phyloP scores from a whole-genome alignment of 805 yeast genomes.

The Candida yuanshanica region DNA sequence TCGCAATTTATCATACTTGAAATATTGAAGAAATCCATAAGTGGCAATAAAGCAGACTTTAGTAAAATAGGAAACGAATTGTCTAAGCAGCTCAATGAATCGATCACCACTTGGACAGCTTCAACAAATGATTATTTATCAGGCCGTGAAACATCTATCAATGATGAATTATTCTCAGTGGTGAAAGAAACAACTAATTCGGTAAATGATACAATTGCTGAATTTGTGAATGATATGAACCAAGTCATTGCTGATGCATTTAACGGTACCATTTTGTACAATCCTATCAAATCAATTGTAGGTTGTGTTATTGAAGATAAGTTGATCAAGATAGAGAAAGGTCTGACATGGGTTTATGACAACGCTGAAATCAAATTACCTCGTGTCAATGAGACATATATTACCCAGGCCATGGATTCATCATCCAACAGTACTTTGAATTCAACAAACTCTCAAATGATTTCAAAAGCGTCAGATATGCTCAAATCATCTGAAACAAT shows the following conservation, averaged over 20 bases:
- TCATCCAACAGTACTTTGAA: slow-evolving; percentile 3
- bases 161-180: slow-evolving; percentile 63
- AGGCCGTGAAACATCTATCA: slow-evolving; percentile 45
- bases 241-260: slow-evolving; percentile 53
- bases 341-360: slow-evolving; percentile 72
- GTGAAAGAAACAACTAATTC: slow-evolving; percentile 49
- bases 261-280: slow-evolving; percentile 59
- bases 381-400: slow-evolving; percentile 31
- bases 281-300: slow-evolving; percentile 60
- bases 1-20: slow-evolving; percentile 48
- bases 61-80: slow-evolving; percentile 6
- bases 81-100: slow-evolving; percentile 23
- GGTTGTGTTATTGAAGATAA: slow-evolving; percentile 79
- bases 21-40: slow-evolving; percentile 18
- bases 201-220: slow-evolving; percentile 54
- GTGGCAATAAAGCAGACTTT: slow-evolving; percentile 11
- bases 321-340: slow-evolving; percentile 56
- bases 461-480: slow-evolving; percentile 7
- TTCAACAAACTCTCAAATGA: slow-evolving; percentile 1
- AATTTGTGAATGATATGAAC: slow-evolving; percentile 56
- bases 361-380: slow-evolving; percentile 59
- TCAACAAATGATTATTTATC: slow-evolving; percentile 51
- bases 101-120: slow-evolving; percentile 43
- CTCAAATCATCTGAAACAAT: slow-evolving; percentile 20
- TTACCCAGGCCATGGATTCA: slow-evolving; percentile 18